These are phyloP conservation scores for Tuber magnatum DNA, from an alignment of 495 filamentous ascomycete species.

Conservation along the genomic window DNA sequence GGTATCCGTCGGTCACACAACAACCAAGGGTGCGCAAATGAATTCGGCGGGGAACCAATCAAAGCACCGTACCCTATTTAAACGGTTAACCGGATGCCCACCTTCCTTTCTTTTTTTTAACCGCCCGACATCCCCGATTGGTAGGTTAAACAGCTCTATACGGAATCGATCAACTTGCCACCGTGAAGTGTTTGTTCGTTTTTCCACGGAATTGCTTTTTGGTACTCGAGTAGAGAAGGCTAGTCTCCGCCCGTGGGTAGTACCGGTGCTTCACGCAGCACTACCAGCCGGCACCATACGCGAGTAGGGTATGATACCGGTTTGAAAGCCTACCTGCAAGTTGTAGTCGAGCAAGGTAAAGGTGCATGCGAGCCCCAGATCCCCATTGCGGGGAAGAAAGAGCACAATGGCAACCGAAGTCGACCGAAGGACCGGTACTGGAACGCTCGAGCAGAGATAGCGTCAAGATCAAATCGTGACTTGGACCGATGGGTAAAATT, in stretches of 20 bases:
- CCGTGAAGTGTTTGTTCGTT: conserved; percentile 5
- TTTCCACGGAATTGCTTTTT: conserved; percentile 1
- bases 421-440: background rate
- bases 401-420: background rate
- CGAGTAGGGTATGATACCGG: background rate
- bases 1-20: background rate
- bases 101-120: background rate
- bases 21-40: background rate
- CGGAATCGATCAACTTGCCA: background rate
- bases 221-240: background rate
- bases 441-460: background rate
- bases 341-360: background rate
- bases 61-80: background rate
- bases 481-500: background rate
- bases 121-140: background rate
- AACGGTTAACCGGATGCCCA: background rate
- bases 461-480: background rate
- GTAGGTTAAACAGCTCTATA: background rate
- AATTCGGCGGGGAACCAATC: background rate
- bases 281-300: no score
- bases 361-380: background rate
- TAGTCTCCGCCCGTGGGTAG: no score
- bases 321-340: background rate
- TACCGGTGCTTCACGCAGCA: no score
- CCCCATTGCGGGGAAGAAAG: background rate